These are phyloP conservation scores for Schwanniomyces polymorphus DNA, from an alignment of 805 yeast genomes.

Conservation along the genomic window DNA sequence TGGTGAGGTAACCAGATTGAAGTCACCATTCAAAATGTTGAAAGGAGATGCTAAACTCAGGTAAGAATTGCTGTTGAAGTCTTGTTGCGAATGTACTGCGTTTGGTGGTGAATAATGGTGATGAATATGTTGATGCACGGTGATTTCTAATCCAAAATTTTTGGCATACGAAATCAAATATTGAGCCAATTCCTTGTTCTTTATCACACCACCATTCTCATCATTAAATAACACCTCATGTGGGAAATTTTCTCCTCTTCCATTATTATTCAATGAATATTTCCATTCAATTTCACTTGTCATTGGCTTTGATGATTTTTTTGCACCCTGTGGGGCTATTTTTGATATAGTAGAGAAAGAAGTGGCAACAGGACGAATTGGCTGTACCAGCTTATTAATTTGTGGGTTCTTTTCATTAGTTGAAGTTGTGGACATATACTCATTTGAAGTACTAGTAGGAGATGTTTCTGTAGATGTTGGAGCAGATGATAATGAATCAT, in stretches of 20 bases:
- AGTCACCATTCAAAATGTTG: slow-evolving; percentile 4
- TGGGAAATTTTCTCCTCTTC: slow-evolving; percentile 30
- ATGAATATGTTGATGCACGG: slow-evolving; percentile 84
- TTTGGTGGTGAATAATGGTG: slow-evolving; percentile 63
- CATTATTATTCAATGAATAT: slow-evolving; percentile 48
- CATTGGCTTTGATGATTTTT: slow-evolving; percentile 9
- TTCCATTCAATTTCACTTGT: slow-evolving; percentile 57
- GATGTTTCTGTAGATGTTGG: background rate
- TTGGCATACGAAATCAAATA: slow-evolving; percentile 62
- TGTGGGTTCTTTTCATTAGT: background rate
- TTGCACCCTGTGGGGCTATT: background rate
- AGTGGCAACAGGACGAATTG: background rate
- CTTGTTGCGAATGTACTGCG: slow-evolving; percentile 6
- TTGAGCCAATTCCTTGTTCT: slow-evolving; percentile 54
- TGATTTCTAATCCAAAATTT: slow-evolving; percentile 54
- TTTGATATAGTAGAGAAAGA: background rate
- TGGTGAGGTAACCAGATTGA: slow-evolving; percentile 2
- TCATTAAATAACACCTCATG: slow-evolving; percentile 17
- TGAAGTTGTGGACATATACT: background rate
- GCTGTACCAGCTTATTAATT: background rate
- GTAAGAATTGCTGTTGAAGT: background rate
- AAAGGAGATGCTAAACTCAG: slow-evolving; percentile 1
- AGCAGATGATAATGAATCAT: background rate
- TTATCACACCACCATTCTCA: slow-evolving; percentile 48
- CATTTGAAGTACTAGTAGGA: slow-evolving; percentile 1